Conservation (phyloP, 2,329 filamentous ascomycete genomes). For the Diaporthe caulivora region DNA sequence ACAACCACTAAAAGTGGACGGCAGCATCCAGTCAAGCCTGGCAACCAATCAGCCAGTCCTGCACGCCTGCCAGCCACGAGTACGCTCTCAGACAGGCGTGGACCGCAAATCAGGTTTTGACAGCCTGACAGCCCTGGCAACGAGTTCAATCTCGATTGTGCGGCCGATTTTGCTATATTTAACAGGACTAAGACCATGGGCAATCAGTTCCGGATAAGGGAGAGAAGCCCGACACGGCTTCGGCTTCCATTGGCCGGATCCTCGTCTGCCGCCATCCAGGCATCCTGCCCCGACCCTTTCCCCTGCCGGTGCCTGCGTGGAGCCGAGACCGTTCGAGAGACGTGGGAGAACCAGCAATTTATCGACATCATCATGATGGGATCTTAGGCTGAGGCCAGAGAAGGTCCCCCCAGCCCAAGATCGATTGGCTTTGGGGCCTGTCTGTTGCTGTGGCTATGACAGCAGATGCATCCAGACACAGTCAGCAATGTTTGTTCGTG, state of each 20-base stretch:
- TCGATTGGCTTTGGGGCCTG: background rate
- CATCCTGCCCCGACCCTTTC: too few relatives aligned
- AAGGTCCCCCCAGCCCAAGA: background rate
- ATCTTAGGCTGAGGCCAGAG: background rate
- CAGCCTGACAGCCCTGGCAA: background rate
- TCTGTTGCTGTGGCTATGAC: background rate
- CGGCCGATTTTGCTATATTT: slow-evolving; percentile 9
- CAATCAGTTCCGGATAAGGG: slow-evolving; percentile 13
- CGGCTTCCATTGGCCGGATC: background rate
- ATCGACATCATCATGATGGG: slow-evolving; percentile 7
- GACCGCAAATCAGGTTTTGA: slow-evolving; percentile 37
- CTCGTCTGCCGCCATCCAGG: background rate
- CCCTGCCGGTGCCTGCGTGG: slow-evolving; percentile 3
- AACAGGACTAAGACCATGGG: background rate
- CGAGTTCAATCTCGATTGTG: slow-evolving; percentile 10
- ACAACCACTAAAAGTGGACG: slow-evolving; percentile 22
- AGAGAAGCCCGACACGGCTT: background rate
- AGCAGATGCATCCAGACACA: background rate
- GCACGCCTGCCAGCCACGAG: background rate
- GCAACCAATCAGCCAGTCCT: too few relatives aligned
- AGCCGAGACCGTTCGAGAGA: background rate
- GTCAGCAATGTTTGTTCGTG: too few relatives aligned
- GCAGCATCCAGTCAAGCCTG: background rate
- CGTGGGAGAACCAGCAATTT: background rate
- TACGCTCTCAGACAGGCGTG: background rate